Base-by-base conservation (phyloP, 192 early-diverging fungal genomes). In the Linderina pennispora region DNA sequence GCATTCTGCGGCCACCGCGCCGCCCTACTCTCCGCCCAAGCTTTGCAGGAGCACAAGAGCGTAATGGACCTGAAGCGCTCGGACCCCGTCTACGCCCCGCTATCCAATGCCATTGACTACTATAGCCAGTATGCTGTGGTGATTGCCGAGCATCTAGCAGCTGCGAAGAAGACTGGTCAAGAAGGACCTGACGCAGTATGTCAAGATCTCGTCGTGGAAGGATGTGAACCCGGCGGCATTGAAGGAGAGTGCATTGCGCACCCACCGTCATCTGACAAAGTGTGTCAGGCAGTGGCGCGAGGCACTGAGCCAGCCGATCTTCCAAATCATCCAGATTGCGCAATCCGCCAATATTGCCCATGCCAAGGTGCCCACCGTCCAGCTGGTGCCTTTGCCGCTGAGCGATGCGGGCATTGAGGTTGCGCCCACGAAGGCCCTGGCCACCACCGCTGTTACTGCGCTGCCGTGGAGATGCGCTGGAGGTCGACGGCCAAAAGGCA, bases 131-230 rank as follows among this genome's bases (percentile, higher is more conserved):
- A 88, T 49, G 44, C 54, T 15, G 53, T 64, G 16, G 62, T 54
- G 24, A 75, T 89, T 17, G 62, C 75, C 8, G 65, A 65, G n/a
- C 74, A 77, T 5, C 49, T 94, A 24, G 73, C 73, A 1, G 55
- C 65, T 13, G 47, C 75, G 3, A 77, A 83, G 33, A 82, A 87
- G 49, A 81, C 89, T 1, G n/a, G 84, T 99, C 24, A 74, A 80
- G 26, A 91, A 90, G 48, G 92, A 97, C 19, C 75, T 99, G 60
- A 78, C 85, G 36, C 89, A 92, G 45, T 94, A 90, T 50, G 92
- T 99, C 24, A 85, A 90, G 72, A 91, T 99, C 50, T 94, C 94
- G 4, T 87, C 78, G 35, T 99, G 93, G 92, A 94, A 94, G 62
- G 97, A 99, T 58, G 84, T 92, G 14, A 99, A 94, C 50, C 86